Base-by-base conservation (phyloP, 192 early-diverging fungal species). In the Backusella morwellensis region DNA sequence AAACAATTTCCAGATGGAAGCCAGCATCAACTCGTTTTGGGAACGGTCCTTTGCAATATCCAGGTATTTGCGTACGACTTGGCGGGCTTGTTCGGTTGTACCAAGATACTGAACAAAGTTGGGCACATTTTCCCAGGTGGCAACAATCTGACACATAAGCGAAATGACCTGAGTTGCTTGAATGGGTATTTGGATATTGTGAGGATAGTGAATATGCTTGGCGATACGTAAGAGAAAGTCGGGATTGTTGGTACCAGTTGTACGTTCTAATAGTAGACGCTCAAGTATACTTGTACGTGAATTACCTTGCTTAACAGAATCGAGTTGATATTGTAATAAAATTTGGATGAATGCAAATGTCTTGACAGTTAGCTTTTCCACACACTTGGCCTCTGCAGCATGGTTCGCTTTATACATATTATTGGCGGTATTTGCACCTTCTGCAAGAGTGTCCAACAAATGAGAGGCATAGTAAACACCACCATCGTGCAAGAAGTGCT, bases 101-200 rank as follows among this genome's bases (percentile, higher is more conserved):
- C 86, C 88, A 67, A 89, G 75, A 35, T 84, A 86, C 23, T 85
- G 85, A 6, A 86, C 81, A 44, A 89, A 84, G 2, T 83, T 81
- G 3, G 82, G 81, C 15, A 80, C 70, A 6, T 79, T 79, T n/a
- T 78, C 74, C 83, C 84, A 86, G 15, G 79, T 80, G 1, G 70
- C 56, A 4, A 82, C 78, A 32, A 77, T 26, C 6, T 70, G 47
- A 73, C 84, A 87, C 23, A 90, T 66, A 4, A 88, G 74, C 0
- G 82, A 82, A 26, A 88, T 68, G n/a, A 90, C 56, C 36, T 90
- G 82, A 0, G 82, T 83, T 3, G 85, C 80, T 34, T 85, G 34
- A 34, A 81, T 78, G 1, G 85, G 81, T 7, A 84, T 69, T 0
- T 66, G 76, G 0, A 71, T 66, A 21, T 78, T 81, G 40, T 86